These are phyloP conservation scores for Arabidopsis suecica DNA, from an alignment of 345 rosid species.

Conservation along the genomic window DNA sequence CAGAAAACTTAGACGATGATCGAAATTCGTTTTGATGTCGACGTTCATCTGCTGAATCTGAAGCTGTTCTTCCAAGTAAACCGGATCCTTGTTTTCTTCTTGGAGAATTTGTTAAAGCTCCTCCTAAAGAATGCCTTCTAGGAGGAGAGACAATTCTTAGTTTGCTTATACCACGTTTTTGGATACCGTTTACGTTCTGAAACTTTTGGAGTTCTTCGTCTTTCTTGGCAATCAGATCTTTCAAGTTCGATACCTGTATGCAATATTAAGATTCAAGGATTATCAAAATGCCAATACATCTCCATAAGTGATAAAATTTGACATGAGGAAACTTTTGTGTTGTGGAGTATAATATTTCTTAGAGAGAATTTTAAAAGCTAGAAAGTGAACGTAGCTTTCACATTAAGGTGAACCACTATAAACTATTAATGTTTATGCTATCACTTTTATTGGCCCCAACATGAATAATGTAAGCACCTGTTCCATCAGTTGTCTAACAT, in stretches of 20 bases:
- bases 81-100: conserved; percentile 48
- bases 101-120: conserved; percentile 44
- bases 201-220: conserved; percentile 74
- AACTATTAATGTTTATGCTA: too few species aligned
- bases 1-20: conserved; percentile 49
- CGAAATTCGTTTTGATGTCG: conserved; percentile 40
- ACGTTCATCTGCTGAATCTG: conserved; percentile 61
- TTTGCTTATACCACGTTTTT: conserved; percentile 50
- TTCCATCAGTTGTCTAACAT: conserved; percentile 79
- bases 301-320: not conserved
- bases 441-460: not conserved
- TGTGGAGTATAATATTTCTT: not conserved
- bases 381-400: not conserved
- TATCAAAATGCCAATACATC: not conserved
- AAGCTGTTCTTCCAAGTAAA: conserved; percentile 50
- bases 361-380: not conserved
- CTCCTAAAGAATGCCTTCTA: conserved; percentile 55
- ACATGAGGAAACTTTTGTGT: too few species aligned
- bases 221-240: conserved; percentile 66
- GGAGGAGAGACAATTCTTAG: conserved; percentile 58
- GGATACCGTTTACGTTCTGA: conserved; percentile 50
- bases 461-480: conserved; percentile 53
- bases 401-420: not conserved
- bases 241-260: conserved; percentile 68
- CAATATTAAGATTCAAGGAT: conserved; percentile 17